A percentile compares a stretch with the other conserved stretches of the same genome.
Conservation (phyloP, 2,329 filamentous ascomycete genomes). For the Bipolaris sorokiniana region DNA sequence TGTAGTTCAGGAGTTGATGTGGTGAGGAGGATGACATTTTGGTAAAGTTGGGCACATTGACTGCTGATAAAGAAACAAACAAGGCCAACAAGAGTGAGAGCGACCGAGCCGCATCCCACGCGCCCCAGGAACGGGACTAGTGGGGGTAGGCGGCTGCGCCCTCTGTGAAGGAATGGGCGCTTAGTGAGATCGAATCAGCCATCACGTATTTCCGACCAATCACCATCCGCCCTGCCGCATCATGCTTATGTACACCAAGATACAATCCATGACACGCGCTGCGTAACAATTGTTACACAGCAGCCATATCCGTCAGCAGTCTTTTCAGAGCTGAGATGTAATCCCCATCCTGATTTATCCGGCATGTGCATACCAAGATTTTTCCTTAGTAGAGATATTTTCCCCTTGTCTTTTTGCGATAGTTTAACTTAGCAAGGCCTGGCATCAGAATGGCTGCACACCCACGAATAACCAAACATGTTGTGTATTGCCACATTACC, state of each 20-base stretch:
- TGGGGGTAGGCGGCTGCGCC: neutral
- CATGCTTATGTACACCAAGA: too few relatives aligned
- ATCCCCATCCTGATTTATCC: too few relatives aligned
- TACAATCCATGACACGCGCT: too few relatives aligned
- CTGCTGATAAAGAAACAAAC: neutral
- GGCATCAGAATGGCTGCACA: neutral
- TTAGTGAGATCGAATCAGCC: neutral
- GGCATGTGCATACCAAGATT: too few relatives aligned
- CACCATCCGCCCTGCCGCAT: too few relatives aligned
- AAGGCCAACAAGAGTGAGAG: too few relatives aligned
- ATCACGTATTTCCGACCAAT: neutral
- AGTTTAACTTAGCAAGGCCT: neutral
- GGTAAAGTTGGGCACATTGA: neutral
- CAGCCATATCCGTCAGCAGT: too few relatives aligned
- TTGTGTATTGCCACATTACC: neutral
- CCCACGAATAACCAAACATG: neutral
- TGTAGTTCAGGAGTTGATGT: neutral
- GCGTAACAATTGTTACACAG: too few relatives aligned
- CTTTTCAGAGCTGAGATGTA: too few relatives aligned
- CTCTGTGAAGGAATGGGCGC: neutral
- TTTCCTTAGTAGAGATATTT: neutral
- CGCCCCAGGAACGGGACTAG: neutral
- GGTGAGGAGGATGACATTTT: neutral
- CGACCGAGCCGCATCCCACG: conserved; percentile 1
- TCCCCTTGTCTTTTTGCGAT: neutral